Conservation (phyloP, 305 asterid genomes). For the Solanum hybrid region DNA sequence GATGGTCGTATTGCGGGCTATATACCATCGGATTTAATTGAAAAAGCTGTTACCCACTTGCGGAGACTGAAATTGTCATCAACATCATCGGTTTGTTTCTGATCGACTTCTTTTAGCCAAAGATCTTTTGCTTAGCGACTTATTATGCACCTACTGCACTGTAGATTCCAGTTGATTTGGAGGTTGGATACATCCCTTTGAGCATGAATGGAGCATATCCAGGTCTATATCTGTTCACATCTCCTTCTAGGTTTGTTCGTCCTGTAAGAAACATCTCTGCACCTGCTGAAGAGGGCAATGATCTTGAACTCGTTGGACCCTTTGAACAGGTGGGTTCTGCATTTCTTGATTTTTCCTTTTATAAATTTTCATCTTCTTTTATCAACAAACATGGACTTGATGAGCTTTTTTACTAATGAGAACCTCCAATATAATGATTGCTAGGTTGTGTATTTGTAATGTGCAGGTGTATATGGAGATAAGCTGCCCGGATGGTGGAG, state of each 20-base stretch:
- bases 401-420: conserved; percentile 5
- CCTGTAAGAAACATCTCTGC: conserved; percentile 65
- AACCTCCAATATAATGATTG: background rate
- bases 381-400: conserved; percentile 12
- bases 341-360: conserved; percentile 2
- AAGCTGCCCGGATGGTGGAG: conserved; percentile 90
- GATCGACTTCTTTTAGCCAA: background rate
- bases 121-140: background rate
- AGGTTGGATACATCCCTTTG: conserved; percentile 91
- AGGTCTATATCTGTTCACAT: conserved; percentile 73
- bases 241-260: conserved; percentile 88
- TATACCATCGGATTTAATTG: conserved; percentile 50
- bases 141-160: conserved; percentile 5
- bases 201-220: conserved; percentile 95
- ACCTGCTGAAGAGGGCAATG: conserved; percentile 55
- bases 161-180: conserved; percentile 95
- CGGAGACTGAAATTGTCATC: conserved; percentile 74
- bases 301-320: conserved; percentile 84
- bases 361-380: background rate
- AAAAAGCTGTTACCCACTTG: conserved; percentile 55
- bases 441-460: background rate
- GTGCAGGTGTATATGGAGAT: conserved; percentile 93
- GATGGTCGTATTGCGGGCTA: conserved; percentile 90
- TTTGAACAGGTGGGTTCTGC: conserved; percentile 70
- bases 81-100: conserved; percentile 47